Conservation (phyloP, 139 green algal species). For the Ettlia oleoabundans region DNA sequence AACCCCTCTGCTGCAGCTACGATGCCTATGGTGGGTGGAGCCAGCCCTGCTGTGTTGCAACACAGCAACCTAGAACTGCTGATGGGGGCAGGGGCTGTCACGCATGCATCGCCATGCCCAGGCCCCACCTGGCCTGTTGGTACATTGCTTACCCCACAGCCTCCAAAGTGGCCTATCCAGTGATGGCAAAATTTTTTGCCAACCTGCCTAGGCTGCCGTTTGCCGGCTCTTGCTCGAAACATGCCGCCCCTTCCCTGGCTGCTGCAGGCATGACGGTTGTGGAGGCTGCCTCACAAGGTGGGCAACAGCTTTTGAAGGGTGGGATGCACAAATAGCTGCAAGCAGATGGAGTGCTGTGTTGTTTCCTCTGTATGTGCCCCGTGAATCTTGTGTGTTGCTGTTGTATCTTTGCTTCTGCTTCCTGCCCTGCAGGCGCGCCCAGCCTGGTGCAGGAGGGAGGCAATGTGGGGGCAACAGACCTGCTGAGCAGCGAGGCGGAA, state of each 20-base stretch:
- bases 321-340: neutral
- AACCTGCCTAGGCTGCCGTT: no score
- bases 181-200: no score
- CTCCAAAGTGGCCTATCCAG: no score
- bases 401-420: neutral
- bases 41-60: no score
- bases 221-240: no score
- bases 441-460: conserved; percentile 65
- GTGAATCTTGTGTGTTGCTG: neutral
- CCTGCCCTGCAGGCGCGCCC: conserved; percentile 55
- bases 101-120: no score
- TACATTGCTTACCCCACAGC: no score
- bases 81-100: no score
- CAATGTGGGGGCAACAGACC: conserved; percentile 69
- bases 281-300: conserved; percentile 82
- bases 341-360: neutral
- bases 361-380: neutral
- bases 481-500: conserved; percentile 45
- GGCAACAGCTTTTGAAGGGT: neutral
- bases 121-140: no score
- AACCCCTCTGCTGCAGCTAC: conserved; percentile 1
- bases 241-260: no score
- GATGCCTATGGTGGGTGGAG: conserved; percentile 72
- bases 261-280: conserved; percentile 94
- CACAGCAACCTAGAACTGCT: no score